Conservation (phyloP, 352 stramenopile species). For the Pythium sukuiense region DNA sequence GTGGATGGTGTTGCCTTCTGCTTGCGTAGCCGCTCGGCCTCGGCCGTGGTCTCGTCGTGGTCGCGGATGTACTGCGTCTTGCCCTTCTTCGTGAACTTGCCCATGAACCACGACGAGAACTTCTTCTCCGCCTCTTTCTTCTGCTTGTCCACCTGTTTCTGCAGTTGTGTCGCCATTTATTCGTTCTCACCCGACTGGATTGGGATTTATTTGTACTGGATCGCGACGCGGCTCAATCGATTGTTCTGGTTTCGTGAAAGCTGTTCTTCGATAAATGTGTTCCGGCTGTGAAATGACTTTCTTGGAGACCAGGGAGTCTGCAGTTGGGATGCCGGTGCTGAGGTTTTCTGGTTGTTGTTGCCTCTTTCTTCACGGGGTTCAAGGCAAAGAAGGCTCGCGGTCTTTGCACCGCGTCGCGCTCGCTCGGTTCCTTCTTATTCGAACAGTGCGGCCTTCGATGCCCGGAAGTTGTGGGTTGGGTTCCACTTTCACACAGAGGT, state of each 20-base stretch:
- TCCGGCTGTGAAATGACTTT: background rate
- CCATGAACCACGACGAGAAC: constrained; percentile 68
- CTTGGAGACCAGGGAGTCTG: too few species aligned
- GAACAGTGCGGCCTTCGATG: constrained; percentile 10
- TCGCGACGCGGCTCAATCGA: background rate
- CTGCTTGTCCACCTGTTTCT: constrained; percentile 58
- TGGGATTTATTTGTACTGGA: background rate
- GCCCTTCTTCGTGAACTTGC: constrained; percentile 57
- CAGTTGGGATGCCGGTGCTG: background rate
- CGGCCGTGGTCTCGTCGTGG: constrained; percentile 51
- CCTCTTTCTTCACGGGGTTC: background rate
- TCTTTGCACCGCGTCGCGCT: background rate
- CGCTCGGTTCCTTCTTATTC: constrained; percentile 24
- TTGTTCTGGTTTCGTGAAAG: background rate
- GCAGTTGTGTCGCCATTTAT: constrained; percentile 25
- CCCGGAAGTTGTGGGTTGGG: constrained; percentile 17
- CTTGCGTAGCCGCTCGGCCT: constrained; percentile 37
- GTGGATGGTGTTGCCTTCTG: constrained; percentile 34
- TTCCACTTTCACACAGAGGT: constrained; percentile 9
- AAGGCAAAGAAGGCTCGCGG: background rate
- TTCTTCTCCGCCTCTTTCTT: constrained; percentile 61
- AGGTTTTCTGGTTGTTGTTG: background rate
- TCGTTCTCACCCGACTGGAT: background rate
- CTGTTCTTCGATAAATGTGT: background rate
- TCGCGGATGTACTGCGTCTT: constrained; percentile 57